These are phyloP conservation scores for Cladosporium sp. DNA, from an alignment of 2,329 filamentous ascomycete genomes.

Conservation along the genomic window DNA sequence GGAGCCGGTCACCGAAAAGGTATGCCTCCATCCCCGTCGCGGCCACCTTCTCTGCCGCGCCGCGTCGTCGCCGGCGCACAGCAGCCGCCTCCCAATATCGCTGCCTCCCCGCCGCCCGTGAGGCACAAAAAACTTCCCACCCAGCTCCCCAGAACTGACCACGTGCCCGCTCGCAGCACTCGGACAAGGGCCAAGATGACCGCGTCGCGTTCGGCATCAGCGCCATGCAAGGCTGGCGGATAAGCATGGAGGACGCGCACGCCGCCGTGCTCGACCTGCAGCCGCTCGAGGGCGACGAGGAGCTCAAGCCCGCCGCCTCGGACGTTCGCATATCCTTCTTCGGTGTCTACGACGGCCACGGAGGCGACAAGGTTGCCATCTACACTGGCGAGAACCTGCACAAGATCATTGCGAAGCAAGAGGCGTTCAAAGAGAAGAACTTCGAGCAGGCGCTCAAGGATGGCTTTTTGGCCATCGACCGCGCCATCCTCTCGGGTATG, in stretches of 20 bases:
- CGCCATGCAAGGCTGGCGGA: slow-evolving; percentile 99
- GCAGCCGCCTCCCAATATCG: slow-evolving; percentile 8
- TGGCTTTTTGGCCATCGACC: slow-evolving; percentile 90
- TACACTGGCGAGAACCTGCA: slow-evolving; percentile 91
- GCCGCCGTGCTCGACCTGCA: slow-evolving; percentile 83
- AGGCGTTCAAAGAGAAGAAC: slow-evolving; percentile 83
- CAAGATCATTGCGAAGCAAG: slow-evolving; percentile 90
- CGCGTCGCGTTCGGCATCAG: slow-evolving; percentile 89
- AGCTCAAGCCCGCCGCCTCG: slow-evolving; percentile 52
- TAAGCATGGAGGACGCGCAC: slow-evolving; percentile 99
- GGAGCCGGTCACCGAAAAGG: slow-evolving; percentile 98
- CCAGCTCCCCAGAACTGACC: neutral
- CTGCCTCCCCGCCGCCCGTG: neutral
- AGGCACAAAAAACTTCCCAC: neutral
- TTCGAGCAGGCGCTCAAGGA: slow-evolving; percentile 96
- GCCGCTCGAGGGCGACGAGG: slow-evolving; percentile 49
- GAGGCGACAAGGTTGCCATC: slow-evolving; percentile 89
- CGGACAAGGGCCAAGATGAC: slow-evolving; percentile 85
- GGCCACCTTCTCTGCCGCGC: neutral
- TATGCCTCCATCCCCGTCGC: slow-evolving; percentile 42
- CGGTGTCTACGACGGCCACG: slow-evolving; percentile 95
- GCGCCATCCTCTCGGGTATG: slow-evolving; percentile 90
- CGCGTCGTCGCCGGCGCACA: neutral
- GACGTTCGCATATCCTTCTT: slow-evolving; percentile 84
- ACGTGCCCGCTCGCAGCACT: slow-evolving; percentile 54